Evolutionary conservation across 495 filamentous ascomycete genomes (phyloP).

Genomic region (Rhizodiscina lignyota): DNA sequence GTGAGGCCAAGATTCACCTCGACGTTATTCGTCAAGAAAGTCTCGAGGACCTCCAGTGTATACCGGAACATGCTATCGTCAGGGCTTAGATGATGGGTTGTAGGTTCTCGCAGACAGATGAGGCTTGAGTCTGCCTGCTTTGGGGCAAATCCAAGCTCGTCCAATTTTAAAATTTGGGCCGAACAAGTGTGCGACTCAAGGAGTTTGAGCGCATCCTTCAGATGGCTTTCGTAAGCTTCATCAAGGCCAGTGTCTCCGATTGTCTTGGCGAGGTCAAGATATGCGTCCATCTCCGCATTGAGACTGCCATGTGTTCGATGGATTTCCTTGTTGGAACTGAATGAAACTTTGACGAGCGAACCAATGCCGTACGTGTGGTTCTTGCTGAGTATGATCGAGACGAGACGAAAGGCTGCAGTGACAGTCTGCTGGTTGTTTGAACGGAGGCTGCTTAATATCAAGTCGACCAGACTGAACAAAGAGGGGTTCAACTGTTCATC

Average conservation of each 20-base stretch:
- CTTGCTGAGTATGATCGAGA: constrained; percentile 67
- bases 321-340: constrained; percentile 28
- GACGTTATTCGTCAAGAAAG: constrained; percentile 77
- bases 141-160: too few relatives aligned
- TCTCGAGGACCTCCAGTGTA: constrained; percentile 49
- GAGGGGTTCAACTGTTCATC: constrained; percentile 60
- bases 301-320: constrained; percentile 63
- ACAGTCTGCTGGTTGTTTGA: constrained; percentile 80
- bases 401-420: constrained; percentile 67
- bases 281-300: constrained; percentile 58
- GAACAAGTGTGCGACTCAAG: constrained; percentile 75
- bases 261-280: constrained; percentile 55
- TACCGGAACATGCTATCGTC: constrained; percentile 58
- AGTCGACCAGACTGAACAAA: constrained; percentile 82
- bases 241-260: constrained; percentile 58
- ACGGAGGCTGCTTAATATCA: constrained; percentile 70
- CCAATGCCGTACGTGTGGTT: constrained; percentile 75
- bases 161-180: constrained; percentile 22
- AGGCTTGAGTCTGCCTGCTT: constrained; percentile 1
- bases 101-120: too few relatives aligned
- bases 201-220: constrained; percentile 59
- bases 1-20: constrained; percentile 81
- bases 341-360: constrained; percentile 47
- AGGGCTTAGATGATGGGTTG: constrained; percentile 8
- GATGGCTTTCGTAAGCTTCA: constrained; percentile 63